Percentiles rank a stretch among this genome's conserved stretches.
Conservation (phyloP, 2,329 filamentous ascomycete species). For the Pleurostoma richardsiae region DNA sequence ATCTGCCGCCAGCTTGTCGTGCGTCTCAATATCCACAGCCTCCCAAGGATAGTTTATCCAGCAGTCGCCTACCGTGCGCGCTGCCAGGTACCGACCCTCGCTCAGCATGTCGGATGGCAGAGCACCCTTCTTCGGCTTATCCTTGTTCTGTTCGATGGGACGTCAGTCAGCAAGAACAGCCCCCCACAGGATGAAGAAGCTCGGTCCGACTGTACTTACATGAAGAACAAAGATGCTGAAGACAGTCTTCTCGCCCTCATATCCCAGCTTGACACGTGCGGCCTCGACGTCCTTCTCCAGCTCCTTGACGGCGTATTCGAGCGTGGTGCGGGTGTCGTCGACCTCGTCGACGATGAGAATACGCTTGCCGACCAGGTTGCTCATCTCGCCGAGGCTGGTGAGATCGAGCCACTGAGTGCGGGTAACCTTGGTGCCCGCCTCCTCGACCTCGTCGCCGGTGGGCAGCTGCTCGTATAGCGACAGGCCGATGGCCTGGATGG, state of each 20-base stretch:
- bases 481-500: constrained; percentile 97
- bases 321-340: constrained; percentile 88
- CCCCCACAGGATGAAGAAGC: neutral
- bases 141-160: constrained; percentile 68
- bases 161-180: constrained; percentile 7
- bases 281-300: constrained; percentile 89
- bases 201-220: constrained; percentile 41
- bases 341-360: constrained; percentile 94
- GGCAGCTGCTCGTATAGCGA: constrained; percentile 88
- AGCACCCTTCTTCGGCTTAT: constrained; percentile 89
- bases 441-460: constrained; percentile 57
- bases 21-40: constrained; percentile 87
- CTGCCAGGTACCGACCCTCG: constrained; percentile 72
- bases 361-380: constrained; percentile 84
- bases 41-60: constrained; percentile 99
- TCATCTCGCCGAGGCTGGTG: constrained; percentile 74
- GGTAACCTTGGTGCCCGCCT: constrained; percentile 87
- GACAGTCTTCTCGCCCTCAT: constrained; percentile 63
- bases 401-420: constrained; percentile 98
- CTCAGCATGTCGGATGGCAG: constrained; percentile 75
- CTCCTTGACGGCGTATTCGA: constrained; percentile 91
- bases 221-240: constrained; percentile 96
- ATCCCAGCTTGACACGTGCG: constrained; percentile 69
- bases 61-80: constrained; percentile 82
- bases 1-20: constrained; percentile 65